Percentiles rank a stretch among this genome's conserved stretches.
Conservation (phyloP, 805 yeast genomes). For the Wickerhamiella cacticola region DNA sequence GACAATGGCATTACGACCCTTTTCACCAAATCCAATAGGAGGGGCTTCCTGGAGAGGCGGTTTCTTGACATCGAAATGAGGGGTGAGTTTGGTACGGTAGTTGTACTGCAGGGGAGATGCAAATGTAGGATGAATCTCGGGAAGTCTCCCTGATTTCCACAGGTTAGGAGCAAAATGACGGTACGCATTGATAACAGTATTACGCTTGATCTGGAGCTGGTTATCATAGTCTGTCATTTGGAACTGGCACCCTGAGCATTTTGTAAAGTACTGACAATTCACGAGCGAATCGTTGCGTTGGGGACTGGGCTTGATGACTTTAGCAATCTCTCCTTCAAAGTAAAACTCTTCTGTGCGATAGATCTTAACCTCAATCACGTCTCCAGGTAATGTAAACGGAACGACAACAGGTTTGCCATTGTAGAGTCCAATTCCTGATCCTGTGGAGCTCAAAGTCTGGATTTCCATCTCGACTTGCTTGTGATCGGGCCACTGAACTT, state of each 20-base stretch:
- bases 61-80: constrained; percentile 68
- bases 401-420: constrained; percentile 61
- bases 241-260: constrained; percentile 90
- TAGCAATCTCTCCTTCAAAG: constrained; percentile 62
- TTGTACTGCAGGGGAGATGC: constrained; percentile 64
- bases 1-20: constrained; percentile 54
- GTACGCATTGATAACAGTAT: constrained; percentile 73
- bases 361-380: constrained; percentile 53
- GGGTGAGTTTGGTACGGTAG: constrained; percentile 89
- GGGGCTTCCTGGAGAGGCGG: constrained; percentile 40
- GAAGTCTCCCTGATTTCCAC: constrained; percentile 31
- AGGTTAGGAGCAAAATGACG: constrained; percentile 47
- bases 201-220: constrained; percentile 60
- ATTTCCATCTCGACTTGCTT: constrained; percentile 52
- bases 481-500: constrained; percentile 37
- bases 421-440: constrained; percentile 74
- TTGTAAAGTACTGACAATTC: constrained; percentile 75
- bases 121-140: constrained; percentile 50
- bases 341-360: constrained; percentile 66
- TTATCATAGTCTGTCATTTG: constrained; percentile 63
- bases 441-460: constrained; percentile 54
- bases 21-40: constrained; percentile 77
- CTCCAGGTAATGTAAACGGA: constrained; percentile 87
- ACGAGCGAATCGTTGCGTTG: constrained; percentile 48
- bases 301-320: constrained; percentile 35